A percentile compares a stretch with the other conserved stretches of the same genome.
phyloP scores from a whole-genome alignment of 805 yeast species.

The Ascoidea asiatica region DNA sequence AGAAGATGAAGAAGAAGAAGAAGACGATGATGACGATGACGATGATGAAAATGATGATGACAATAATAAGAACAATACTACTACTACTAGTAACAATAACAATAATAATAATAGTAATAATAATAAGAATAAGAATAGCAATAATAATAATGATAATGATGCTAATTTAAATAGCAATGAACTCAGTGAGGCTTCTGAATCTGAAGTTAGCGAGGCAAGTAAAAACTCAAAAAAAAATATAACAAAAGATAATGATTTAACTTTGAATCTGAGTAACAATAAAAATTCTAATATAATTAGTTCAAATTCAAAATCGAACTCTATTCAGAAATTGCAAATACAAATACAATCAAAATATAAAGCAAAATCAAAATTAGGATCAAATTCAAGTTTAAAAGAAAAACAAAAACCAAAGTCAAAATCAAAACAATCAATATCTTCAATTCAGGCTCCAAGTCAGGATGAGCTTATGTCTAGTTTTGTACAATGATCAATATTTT shows the following conservation, averaged over 20 bases:
- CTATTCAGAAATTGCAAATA: no score
- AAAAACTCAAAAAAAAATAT: neutral
- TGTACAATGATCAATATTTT: no score
- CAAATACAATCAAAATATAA: neutral
- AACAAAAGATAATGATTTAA: neutral
- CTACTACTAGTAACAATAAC: no score
- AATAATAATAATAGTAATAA: no score
- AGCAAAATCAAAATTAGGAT: neutral
- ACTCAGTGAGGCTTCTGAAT: neutral
- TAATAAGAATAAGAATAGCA: slow-evolving; percentile 3
- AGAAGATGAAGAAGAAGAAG: slow-evolving; percentile 2
- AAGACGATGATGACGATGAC: slow-evolving; percentile 17
- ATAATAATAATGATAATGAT: slow-evolving; percentile 4
- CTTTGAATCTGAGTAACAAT: neutral
- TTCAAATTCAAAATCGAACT: neutral
- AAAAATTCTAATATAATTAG: neutral
- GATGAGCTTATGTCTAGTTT: no score
- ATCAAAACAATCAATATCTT: no score
- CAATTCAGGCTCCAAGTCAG: no score
- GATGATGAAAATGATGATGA: slow-evolving; percentile 18
- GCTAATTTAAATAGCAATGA: slow-evolving; percentile 1
- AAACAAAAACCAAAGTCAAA: no score
- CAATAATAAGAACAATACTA: slow-evolving; percentile 21
- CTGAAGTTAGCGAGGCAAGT: neutral
- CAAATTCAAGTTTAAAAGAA: no score